Conservation (phyloP, 176 grass and related monocot genomes). For the Lolium rigidum region DNA sequence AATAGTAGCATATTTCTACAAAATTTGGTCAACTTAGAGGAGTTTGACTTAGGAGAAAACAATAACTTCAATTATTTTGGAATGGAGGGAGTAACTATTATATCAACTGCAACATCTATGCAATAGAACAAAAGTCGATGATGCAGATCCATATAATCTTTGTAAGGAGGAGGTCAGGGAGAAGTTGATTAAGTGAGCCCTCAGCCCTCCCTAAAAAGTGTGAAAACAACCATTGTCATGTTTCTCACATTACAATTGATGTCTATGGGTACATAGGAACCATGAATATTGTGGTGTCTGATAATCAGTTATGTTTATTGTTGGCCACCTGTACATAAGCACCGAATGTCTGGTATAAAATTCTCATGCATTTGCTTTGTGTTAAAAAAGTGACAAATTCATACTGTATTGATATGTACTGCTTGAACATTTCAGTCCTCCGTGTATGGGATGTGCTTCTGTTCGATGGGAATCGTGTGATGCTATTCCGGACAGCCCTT, state of each 20-base stretch:
- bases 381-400: slow-evolving; percentile 16
- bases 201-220: not conserved
- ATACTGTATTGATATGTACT: slow-evolving; percentile 22
- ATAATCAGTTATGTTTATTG: slow-evolving; percentile 27
- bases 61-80: too few species aligned
- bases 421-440: slow-evolving; percentile 79
- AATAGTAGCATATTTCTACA: too few species aligned
- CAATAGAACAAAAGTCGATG: not conserved
- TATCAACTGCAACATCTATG: not conserved
- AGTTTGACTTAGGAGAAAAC: too few species aligned
- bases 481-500: slow-evolving; percentile 92
- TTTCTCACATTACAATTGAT: slow-evolving; percentile 27
- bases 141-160: slow-evolving; percentile 20
- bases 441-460: slow-evolving; percentile 97
- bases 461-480: slow-evolving; percentile 89
- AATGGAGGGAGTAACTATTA: not conserved
- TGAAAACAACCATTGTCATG: slow-evolving; percentile 8
- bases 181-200: not conserved
- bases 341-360: slow-evolving; percentile 15
- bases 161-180: not conserved
- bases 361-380: not conserved
- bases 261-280: not conserved
- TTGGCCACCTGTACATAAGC: slow-evolving; percentile 21
- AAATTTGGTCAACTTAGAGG: too few species aligned
- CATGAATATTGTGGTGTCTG: slow-evolving; percentile 17